Evolutionary conservation across 169 alveolate species (phyloP).

Genomic region (Babesia gibsoni): DNA sequence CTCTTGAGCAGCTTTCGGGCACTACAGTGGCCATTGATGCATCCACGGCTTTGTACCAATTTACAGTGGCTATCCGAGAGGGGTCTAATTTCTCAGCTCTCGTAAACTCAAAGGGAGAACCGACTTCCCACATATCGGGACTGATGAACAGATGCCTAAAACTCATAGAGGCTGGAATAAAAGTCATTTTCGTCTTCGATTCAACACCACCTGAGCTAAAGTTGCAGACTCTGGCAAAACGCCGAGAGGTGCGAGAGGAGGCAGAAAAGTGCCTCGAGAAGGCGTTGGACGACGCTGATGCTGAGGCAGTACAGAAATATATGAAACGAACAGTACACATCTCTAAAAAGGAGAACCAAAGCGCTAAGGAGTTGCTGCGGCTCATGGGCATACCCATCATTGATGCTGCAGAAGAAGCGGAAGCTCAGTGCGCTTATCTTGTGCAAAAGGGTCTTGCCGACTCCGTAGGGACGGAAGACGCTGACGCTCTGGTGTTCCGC

Average conservation of each 20-base stretch:
- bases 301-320: conserved; percentile 88
- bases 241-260: conserved; percentile 85
- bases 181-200: conserved; percentile 96
- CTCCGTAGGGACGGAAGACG: conserved; percentile 96
- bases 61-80: conserved; percentile 88
- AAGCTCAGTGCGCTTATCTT: conserved; percentile 94
- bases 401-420: conserved; percentile 96
- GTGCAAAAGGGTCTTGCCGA: conserved; percentile 87
- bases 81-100: conserved; percentile 78
- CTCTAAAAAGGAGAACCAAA: conserved; percentile 90
- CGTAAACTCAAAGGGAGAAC: conserved; percentile 91
- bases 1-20: conserved; percentile 81
- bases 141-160: conserved; percentile 84
- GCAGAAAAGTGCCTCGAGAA: conserved; percentile 83
- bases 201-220: conserved; percentile 96
- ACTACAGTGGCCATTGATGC: conserved; percentile 93
- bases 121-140: conserved; percentile 88
- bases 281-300: conserved; percentile 90
- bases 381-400: conserved; percentile 94
- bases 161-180: conserved; percentile 88
- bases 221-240: conserved; percentile 79
- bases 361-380: conserved; percentile 86
- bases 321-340: conserved; percentile 90
- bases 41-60: conserved; percentile 92
- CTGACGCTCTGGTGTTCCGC: conserved; percentile 95